These are phyloP conservation scores for Herpetomonas samuelpessoai DNA, from an alignment of 208 protist genomes.

Conservation along the genomic window DNA sequence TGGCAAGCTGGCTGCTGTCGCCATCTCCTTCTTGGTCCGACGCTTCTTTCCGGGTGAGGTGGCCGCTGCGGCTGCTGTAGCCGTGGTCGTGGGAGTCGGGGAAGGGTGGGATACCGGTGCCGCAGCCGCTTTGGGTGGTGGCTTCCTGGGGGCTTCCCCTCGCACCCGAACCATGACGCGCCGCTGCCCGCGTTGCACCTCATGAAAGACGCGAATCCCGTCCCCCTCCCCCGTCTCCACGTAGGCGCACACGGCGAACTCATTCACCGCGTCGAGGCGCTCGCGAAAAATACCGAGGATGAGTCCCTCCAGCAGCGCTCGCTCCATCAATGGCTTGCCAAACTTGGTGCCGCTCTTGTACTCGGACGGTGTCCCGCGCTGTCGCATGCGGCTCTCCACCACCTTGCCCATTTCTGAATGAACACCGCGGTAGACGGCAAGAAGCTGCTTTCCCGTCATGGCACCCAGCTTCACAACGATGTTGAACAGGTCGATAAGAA, in stretches of 20 bases:
- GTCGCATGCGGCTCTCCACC: conserved; percentile 70
- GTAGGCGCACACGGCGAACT: conserved; percentile 67
- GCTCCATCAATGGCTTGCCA: conserved; percentile 55
- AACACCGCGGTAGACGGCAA: conserved; percentile 72
- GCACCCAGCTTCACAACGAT: conserved; percentile 66
- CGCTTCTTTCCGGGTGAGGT: background rate
- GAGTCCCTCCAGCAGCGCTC: conserved; percentile 67
- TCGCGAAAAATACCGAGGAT: conserved; percentile 64
- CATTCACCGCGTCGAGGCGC: conserved; percentile 68
- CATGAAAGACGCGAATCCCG: conserved; percentile 32
- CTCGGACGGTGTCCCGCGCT: conserved; percentile 74
- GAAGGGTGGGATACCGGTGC: background rate
- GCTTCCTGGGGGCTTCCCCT: conserved; percentile 15
- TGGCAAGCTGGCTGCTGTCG: too few species aligned
- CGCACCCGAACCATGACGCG: conserved; percentile 38
- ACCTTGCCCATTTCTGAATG: conserved; percentile 65
- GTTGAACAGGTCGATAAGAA: conserved; percentile 60
- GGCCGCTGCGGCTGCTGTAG: background rate
- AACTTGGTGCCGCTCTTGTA: conserved; percentile 69
- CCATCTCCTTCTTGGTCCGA: too few species aligned
- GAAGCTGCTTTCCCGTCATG: conserved; percentile 79
- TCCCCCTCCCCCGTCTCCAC: conserved; percentile 49
- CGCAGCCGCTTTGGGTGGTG: background rate
- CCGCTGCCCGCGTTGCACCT: conserved; percentile 29
- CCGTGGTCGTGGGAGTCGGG: conserved; percentile 1